Evolutionary conservation across 345 rosid species (phyloP).

Genomic region (Reutealis trisperma): DNA sequence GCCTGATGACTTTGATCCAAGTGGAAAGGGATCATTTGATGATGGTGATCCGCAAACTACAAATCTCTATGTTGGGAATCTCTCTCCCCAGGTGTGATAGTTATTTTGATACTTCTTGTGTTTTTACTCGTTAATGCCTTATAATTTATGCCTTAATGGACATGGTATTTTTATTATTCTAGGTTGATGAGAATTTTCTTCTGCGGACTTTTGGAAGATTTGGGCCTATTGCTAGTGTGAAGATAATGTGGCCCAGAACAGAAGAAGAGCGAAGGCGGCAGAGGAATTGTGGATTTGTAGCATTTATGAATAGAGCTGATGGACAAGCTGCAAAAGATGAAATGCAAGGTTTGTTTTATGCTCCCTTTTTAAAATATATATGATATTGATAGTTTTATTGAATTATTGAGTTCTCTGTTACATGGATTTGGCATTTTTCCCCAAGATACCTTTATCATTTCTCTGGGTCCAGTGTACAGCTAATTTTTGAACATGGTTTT

Average conservation of each 20-base stretch:
- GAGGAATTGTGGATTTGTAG: constrained; percentile 96
- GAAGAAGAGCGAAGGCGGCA: constrained; percentile 94
- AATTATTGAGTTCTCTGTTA: not conserved
- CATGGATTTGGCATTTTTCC: not conserved
- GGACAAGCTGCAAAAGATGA: constrained; percentile 99
- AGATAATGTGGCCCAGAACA: constrained; percentile 99
- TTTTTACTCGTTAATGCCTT: not conserved
- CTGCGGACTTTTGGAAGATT: constrained; percentile 98
- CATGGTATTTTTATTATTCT: constrained; percentile 11
- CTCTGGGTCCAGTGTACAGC: not conserved
- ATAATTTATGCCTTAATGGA: constrained; percentile 3
- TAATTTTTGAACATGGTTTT: not conserved
- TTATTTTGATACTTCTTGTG: constrained; percentile 17
- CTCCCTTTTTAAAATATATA: not conserved
- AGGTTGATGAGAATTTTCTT: constrained; percentile 99
- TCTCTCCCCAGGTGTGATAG: constrained; percentile 72
- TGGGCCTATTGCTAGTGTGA: constrained; percentile 99
- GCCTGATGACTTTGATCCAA: constrained; percentile 97
- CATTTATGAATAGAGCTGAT: constrained; percentile 96
- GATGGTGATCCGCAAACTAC: constrained; percentile 99
- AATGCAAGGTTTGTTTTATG: constrained; percentile 79
- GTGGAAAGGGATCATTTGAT: constrained; percentile 98
- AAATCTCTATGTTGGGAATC: constrained; percentile 97
- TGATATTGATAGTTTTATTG: not conserved
- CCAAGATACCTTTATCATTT: not conserved